These are phyloP conservation scores for Aspergillus haitiensis DNA, from an alignment of 495 filamentous ascomycete genomes.

Conservation along the genomic window DNA sequence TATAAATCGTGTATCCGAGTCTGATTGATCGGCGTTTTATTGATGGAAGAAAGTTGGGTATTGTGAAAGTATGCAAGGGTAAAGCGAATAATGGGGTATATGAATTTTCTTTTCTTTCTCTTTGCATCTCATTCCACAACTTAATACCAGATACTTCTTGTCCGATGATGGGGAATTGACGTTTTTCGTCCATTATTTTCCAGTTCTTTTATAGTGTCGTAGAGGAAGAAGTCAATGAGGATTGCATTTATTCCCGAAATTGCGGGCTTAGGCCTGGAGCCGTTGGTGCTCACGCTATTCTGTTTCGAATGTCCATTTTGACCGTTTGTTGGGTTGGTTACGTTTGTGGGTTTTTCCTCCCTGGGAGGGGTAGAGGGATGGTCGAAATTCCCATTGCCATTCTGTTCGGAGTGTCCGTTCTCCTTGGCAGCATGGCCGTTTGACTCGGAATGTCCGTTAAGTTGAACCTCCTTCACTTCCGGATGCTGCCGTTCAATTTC, in stretches of 20 bases:
- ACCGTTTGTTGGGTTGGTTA: not conserved
- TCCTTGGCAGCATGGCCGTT: not conserved
- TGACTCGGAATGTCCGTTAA: not conserved
- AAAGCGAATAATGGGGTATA: no score
- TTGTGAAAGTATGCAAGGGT: no score
- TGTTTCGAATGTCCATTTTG: conserved; percentile 19
- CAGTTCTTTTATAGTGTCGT: conserved; percentile 85
- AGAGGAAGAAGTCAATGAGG: conserved; percentile 93
- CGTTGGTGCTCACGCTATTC: conserved; percentile 7
- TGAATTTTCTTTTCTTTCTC: no score
- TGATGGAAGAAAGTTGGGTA: no score
- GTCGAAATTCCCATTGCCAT: not conserved
- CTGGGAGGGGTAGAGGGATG: not conserved
- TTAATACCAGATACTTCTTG: conserved; percentile 95
- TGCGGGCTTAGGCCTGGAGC: conserved; percentile 21
- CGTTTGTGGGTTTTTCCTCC: not conserved
- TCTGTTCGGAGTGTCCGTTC: not conserved
- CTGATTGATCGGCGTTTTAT: no score
- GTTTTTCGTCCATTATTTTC: conserved; percentile 59
- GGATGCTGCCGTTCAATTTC: conserved; percentile 76
- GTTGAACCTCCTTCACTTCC: conserved; percentile 40
- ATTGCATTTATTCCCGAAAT: conserved; percentile 71
- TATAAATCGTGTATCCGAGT: not conserved
- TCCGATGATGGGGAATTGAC: conserved; percentile 82
- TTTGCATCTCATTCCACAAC: not conserved